Conservation (phyloP, 495 filamentous ascomycete genomes). For the Melanomma pulvis-pyrius region DNA sequence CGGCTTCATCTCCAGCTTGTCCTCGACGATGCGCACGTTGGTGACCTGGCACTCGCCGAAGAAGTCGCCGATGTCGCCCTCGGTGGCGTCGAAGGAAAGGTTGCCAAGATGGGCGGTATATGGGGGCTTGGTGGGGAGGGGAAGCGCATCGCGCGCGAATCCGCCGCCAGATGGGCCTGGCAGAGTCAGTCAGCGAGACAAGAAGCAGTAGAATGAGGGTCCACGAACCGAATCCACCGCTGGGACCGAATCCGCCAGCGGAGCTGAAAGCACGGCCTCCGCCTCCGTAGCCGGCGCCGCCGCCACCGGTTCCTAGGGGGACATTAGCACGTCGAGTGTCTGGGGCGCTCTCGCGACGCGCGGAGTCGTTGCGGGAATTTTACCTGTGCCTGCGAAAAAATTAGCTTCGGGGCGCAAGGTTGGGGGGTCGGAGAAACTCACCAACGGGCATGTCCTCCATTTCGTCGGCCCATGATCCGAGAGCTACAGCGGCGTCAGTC, state of each 20-base stretch:
- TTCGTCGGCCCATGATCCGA: slow-evolving; percentile 97
- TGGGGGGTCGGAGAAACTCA: slow-evolving; percentile 52
- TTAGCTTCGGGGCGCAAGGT: slow-evolving; percentile 28
- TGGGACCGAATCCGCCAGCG: slow-evolving; percentile 51
- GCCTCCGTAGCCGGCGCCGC: slow-evolving; percentile 47
- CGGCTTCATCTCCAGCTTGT: slow-evolving; percentile 84
- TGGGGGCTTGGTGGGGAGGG: slow-evolving; percentile 86
- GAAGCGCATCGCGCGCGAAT: slow-evolving; percentile 71
- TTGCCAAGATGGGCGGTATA: slow-evolving; percentile 97
- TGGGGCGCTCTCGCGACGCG: not conserved
- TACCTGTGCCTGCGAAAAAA: slow-evolving; percentile 40
- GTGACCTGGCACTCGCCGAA: slow-evolving; percentile 81
- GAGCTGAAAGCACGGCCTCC: slow-evolving; percentile 53
- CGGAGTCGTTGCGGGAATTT: slow-evolving; percentile 11
- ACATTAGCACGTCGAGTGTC: not conserved
- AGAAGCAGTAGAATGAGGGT: not conserved
- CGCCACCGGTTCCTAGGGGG: not conserved
- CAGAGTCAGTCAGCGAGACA: not conserved
- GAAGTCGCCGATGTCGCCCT: slow-evolving; percentile 77
- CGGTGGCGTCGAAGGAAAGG: slow-evolving; percentile 88
- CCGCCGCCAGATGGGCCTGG: slow-evolving; percentile 1
- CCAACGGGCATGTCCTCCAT: slow-evolving; percentile 84
- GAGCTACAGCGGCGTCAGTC: slow-evolving; percentile 61
- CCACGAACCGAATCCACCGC: slow-evolving; percentile 45
- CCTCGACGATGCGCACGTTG: slow-evolving; percentile 93